Evolutionary conservation across 1,284 basidiomycete species (phyloP).

Genomic region (Ceratobasidium sp.): DNA sequence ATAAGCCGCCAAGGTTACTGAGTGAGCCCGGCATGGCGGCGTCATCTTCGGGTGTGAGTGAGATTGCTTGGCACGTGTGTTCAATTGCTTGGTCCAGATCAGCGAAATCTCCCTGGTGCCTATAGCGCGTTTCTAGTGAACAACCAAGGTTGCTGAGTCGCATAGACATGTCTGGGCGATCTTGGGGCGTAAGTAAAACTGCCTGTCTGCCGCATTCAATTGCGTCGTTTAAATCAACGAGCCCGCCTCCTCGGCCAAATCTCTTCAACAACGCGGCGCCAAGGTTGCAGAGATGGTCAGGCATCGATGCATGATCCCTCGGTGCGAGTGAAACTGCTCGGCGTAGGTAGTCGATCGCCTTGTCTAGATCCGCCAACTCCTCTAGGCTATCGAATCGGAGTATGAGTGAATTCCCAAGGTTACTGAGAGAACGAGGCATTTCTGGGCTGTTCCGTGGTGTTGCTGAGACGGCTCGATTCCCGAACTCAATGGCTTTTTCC

Average conservation of each 20-base stretch:
- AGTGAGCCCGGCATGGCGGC: background rate
- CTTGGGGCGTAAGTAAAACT: background rate
- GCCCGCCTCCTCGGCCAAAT: too few relatives aligned
- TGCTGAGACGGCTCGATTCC: background rate
- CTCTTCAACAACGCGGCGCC: too few relatives aligned
- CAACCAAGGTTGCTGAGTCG: background rate
- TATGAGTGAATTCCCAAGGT: too few relatives aligned
- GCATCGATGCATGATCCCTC: too few relatives aligned
- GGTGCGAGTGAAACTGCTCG: too few relatives aligned
- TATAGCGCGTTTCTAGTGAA: background rate
- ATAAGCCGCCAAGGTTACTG: background rate
- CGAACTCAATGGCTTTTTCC: background rate
- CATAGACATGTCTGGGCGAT: background rate
- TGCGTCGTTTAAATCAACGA: too few relatives aligned
- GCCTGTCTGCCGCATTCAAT: background rate
- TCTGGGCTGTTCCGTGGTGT: background rate
- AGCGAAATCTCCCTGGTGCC: background rate
- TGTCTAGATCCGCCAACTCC: background rate
- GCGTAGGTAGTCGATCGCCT: too few relatives aligned
- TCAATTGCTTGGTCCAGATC: background rate
- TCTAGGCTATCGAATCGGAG: too few relatives aligned
- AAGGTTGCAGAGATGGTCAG: too few relatives aligned
- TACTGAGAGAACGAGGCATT: background rate
- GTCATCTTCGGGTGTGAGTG: background rate
- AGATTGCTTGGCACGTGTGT: background rate